Conservation (phyloP, 306 rosid genomes). For the Erythrophleum fordii region DNA sequence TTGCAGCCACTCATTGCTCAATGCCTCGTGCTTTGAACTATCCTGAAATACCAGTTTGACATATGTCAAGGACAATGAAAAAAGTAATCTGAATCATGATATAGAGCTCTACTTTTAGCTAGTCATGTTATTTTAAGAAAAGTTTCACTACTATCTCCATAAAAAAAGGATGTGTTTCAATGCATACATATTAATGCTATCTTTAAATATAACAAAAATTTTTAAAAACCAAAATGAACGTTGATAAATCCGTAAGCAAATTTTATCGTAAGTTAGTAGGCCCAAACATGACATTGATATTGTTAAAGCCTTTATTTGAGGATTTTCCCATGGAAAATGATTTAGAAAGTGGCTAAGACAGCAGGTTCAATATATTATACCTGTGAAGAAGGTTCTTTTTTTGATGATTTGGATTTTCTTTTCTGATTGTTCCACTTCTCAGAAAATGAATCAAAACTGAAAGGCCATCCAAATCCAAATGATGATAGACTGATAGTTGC, state of each 20-base stretch:
- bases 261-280: slow-evolving; percentile 4
- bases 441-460: slow-evolving; percentile 80
- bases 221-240: not conserved
- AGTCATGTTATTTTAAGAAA: not conserved
- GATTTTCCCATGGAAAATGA: not conserved
- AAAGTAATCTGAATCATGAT: slow-evolving; percentile 23
- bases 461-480: slow-evolving; percentile 91
- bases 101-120: not conserved
- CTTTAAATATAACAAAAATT: slow-evolving; percentile 4
- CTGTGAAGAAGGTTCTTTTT: slow-evolving; percentile 76
- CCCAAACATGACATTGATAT: slow-evolving; percentile 4
- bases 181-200: slow-evolving; percentile 7
- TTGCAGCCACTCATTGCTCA: slow-evolving; percentile 86
- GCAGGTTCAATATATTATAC: slow-evolving; percentile 46
- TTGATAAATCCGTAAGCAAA: not conserved
- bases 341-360: not conserved
- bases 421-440: slow-evolving; percentile 81
- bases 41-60: slow-evolving; percentile 59
- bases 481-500: slow-evolving; percentile 97
- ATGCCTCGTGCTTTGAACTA: slow-evolving; percentile 78
- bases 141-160: not conserved
- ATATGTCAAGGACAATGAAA: slow-evolving; percentile 29
- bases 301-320: slow-evolving; percentile 1
- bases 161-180: not conserved
- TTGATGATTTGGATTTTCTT: slow-evolving; percentile 73